These are phyloP conservation scores for Phylloporus sp. DNA, from an alignment of 768 basidiomycete species.

Conservation along the genomic window DNA sequence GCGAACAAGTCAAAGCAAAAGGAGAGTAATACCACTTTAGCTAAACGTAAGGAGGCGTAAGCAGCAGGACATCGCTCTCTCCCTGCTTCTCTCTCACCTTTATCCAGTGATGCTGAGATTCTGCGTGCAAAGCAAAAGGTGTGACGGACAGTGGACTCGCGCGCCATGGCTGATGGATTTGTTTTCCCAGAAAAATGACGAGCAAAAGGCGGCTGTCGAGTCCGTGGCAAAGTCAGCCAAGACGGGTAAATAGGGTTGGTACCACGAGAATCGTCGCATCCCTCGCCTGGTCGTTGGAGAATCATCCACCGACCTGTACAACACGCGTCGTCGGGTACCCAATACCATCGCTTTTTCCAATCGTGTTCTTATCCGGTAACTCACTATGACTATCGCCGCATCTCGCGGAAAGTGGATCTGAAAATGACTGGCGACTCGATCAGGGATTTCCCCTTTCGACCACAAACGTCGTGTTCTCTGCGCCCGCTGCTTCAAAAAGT, in stretches of 20 bases:
- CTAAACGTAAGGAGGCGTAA: slow-evolving; percentile 74
- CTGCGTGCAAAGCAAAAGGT: slow-evolving; percentile 80
- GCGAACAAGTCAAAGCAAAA: slow-evolving; percentile 59
- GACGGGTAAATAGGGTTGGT: slow-evolving; percentile 36
- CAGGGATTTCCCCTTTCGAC: slow-evolving; percentile 15
- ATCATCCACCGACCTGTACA: slow-evolving; percentile 9
- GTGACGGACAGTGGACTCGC: slow-evolving; percentile 14
- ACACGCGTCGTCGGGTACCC: slow-evolving; percentile 9
- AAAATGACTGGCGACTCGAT: slow-evolving; percentile 10
- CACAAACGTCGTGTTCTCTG: slow-evolving; percentile 10
- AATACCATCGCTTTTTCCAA: slow-evolving; percentile 11
- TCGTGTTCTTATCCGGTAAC: slow-evolving; percentile 9
- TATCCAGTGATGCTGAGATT: slow-evolving; percentile 66
- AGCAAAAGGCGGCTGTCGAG: slow-evolving; percentile 38
- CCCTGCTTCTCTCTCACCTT: slow-evolving; percentile 22
- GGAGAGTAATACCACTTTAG: slow-evolving; percentile 59
- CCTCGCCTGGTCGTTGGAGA: slow-evolving; percentile 3
- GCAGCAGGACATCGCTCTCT: slow-evolving; percentile 30
- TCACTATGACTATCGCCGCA: slow-evolving; percentile 20
- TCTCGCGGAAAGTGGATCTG: slow-evolving; percentile 23
- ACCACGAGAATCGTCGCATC: slow-evolving; percentile 12
- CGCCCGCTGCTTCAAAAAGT: slow-evolving; percentile 8
- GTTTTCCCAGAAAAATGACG: slow-evolving; percentile 49
- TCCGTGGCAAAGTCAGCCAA: slow-evolving; percentile 12
- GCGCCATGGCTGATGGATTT: slow-evolving; percentile 4